Base-by-base conservation (phyloP, 495 filamentous ascomycete species). In the Sporormia fimetaria region DNA sequence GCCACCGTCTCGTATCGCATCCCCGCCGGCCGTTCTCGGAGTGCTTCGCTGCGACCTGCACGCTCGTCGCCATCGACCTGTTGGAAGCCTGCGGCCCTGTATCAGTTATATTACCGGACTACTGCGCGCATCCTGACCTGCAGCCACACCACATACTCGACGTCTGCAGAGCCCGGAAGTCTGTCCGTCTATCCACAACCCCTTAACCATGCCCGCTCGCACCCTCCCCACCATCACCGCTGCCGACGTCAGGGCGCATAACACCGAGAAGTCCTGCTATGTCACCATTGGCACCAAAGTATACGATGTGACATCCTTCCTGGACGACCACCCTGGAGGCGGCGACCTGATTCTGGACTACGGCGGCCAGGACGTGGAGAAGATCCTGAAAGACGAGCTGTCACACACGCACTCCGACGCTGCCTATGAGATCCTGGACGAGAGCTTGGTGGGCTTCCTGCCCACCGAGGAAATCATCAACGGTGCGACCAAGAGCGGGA, bases 301-400 rank as follows among this genome's bases (percentile, higher is more conserved):
- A 52, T 96, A 85, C 73, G 86, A 99, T 70, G 73, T 99, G 44
- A 94, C 92, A 17, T 68, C 76, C 18, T 99, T 99, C 55, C 57
- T 95, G 38, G 70, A 80, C 33, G 75, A 81, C 44, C 92, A 99
- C 59, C 92, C 92, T 23, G 92, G 88, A 45, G 92, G 92, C 40
- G 74, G 73, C 51, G 84, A 95, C 42, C 60, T 96, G 42, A 77
- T 99, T 40, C 68, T 96, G 33, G 80, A 93, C 37, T 87, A 90
- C 64, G 90, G 71, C 22, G 90, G 88, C 32, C 84, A 85, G 62
- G 92, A 99, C 61, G 69, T 94, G 34, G 66, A 66, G 22, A 71
- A 78, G 6, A 90, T 96, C 43, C 70, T 99, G 65, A 74, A 78
- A 49, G 87, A 99, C 56, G 75, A 78, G 37, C 61, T 73, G 21